phyloP scores from a whole-genome alignment of 805 yeast species.

The Cyberlindnera maclurae region DNA sequence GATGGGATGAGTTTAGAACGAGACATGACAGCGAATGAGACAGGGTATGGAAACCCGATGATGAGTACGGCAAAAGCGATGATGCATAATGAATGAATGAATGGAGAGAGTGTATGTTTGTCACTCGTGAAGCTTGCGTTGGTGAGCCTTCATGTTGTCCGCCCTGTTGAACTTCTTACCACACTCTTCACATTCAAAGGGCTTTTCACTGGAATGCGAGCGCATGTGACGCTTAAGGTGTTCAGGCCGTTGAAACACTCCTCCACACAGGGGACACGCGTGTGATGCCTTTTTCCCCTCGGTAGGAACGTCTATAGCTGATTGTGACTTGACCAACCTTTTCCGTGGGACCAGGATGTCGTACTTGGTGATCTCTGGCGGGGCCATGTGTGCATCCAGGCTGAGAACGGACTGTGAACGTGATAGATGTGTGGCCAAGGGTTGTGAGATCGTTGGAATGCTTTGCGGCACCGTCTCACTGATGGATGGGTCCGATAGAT shows the following conservation, averaged over 20 bases:
- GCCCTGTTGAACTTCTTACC: constrained; percentile 61
- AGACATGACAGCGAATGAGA: no score
- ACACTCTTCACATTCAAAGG: constrained; percentile 62
- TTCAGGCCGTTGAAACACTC: constrained; percentile 60
- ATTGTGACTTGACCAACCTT: constrained; percentile 14
- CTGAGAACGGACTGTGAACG: constrained; percentile 47
- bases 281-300: constrained; percentile 47
- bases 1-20: no score
- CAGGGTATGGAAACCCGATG: no score
- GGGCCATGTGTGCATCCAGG: constrained; percentile 33
- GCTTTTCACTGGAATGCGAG: constrained; percentile 75
- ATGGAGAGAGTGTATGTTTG: constrained; percentile 16
- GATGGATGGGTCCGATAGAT: constrained; percentile 1
- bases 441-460: constrained; percentile 2
- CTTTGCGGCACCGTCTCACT: constrained; percentile 1
- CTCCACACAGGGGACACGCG: constrained; percentile 57
- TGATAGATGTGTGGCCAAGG: constrained; percentile 10
- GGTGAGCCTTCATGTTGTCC: constrained; percentile 79
- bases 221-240: constrained; percentile 71
- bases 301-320: constrained; percentile 15
- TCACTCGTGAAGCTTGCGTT: constrained; percentile 57
- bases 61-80: no score
- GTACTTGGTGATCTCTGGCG: constrained; percentile 21
- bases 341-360: constrained; percentile 23
- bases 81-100: no score